phyloP scores from a whole-genome alignment of 164 flowering plant species.

The Chimonanthus praecox region DNA sequence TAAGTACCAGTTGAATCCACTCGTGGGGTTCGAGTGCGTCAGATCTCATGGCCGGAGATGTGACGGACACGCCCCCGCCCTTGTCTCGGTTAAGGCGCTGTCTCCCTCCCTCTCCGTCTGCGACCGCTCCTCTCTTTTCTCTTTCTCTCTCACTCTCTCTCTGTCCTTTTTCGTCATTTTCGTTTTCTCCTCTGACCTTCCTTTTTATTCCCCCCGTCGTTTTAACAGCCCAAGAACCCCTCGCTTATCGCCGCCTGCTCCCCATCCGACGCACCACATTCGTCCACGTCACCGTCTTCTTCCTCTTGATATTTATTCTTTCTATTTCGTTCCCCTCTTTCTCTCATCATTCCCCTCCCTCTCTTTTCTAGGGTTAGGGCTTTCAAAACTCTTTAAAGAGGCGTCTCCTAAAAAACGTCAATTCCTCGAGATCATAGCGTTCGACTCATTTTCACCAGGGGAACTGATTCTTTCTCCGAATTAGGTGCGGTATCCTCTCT shows the following conservation, averaged over 20 bases:
- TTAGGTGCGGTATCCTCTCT: too few relatives aligned
- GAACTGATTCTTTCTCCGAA: too few relatives aligned
- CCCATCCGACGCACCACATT: constrained; percentile 24
- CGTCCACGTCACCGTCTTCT: constrained; percentile 44
- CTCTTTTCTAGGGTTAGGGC: neutral
- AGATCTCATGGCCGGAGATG: too few relatives aligned
- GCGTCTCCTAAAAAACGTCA: neutral
- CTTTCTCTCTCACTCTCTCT: constrained; percentile 5
- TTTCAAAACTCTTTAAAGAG: constrained; percentile 6
- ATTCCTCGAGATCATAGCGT: neutral
- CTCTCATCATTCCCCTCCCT: neutral
- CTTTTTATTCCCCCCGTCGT: neutral
- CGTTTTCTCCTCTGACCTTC: neutral
- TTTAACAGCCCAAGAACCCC: neutral
- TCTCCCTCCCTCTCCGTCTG: too few relatives aligned
- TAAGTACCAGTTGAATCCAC: too few relatives aligned
- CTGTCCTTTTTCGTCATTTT: constrained; percentile 5
- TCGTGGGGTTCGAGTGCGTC: too few relatives aligned
- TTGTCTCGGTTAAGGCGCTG: too few relatives aligned
- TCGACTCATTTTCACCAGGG: too few relatives aligned
- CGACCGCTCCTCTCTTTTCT: neutral
- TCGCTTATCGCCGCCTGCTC: neutral
- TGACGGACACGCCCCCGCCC: too few relatives aligned
- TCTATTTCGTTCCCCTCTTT: neutral
- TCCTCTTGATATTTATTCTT: constrained; percentile 10